Evolutionary conservation across 2,329 filamentous ascomycete species (phyloP), one percentile per base, ranked within the genome.

Genomic region (Ascomycota sp.): DNA sequence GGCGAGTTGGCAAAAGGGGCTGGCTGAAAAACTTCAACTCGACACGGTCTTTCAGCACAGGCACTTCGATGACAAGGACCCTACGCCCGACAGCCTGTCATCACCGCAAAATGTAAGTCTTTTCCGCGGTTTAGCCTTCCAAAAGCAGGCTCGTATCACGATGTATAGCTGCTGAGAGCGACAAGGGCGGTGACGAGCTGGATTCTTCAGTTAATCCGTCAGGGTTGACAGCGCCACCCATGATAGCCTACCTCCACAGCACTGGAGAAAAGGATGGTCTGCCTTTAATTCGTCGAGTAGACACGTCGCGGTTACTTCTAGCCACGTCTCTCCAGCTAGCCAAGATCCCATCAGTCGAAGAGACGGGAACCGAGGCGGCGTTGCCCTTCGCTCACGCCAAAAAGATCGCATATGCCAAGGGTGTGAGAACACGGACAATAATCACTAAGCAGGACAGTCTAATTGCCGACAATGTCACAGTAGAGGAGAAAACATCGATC

Each of bases 401-500:
- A 37, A 94, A 94, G 51, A 64, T 94, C 30, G 77, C 81, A 2
- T 79, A 89, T 43, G 79, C 81, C 0, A 75, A 82, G 32, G 77
- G 77, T 17, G 73, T 95, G 22, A 81, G 83, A 32, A 62, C 70
- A 22, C 73, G 75, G 31, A 83, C 78, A 28, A 89, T 81, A 4
- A 78, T 95, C 32, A 83, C 80, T 13, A 70, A 75, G 41, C 64
- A 69, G 28, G 86, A 94, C 55, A 80, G 72, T 38, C 63, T 95
- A 3, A 69, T 95, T 23, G 86, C 71, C 1, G 79, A 86, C 33
- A 94, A 94, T 44, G 82, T 91, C 25, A 82, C 74, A 1, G 73
- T 95, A 0, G 80, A 86, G 44, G 80, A 86, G 42, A 86, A 86
- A 48, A 75, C 72, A 17, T 77, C 83, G n/a, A 78, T 98, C 55